A percentile compares a stretch with the other conserved stretches of the same genome.
Evolutionary conservation across 2,329 filamentous ascomycete species (phyloP).

Genomic region (Aspergillus uvarum): DNA sequence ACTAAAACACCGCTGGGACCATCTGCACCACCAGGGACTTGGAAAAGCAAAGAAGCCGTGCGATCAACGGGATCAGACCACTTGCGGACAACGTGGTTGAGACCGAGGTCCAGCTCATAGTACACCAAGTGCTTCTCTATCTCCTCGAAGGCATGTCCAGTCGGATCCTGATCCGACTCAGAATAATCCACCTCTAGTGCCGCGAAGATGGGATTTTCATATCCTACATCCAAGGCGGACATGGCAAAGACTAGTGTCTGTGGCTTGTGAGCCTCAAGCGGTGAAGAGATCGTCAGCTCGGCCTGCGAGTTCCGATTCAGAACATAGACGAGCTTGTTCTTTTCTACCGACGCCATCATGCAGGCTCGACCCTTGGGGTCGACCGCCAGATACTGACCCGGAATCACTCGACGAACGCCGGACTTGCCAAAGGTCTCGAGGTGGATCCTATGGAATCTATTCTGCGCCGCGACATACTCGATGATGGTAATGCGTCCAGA

Average conservation of each 20-base stretch:
- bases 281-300: conserved; percentile 94
- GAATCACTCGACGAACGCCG: conserved; percentile 86
- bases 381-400: conserved; percentile 91
- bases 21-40: conserved; percentile 90
- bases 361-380: conserved; percentile 96
- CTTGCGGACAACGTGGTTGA: conserved; percentile 95
- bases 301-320: conserved; percentile 93
- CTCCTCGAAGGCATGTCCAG: conserved; percentile 76
- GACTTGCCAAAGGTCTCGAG: conserved; percentile 98
- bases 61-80: conserved; percentile 95
- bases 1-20: conserved; percentile 94
- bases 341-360: conserved; percentile 89
- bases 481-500: conserved; percentile 92
- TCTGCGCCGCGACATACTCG: conserved; percentile 83
- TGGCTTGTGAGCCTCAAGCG: conserved; percentile 90
- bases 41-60: conserved; percentile 85
- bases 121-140: conserved; percentile 91
- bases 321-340: conserved; percentile 99
- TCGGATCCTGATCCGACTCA: conserved; percentile 86
- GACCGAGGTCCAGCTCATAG: conserved; percentile 92
- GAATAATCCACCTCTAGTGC: conserved; percentile 91
- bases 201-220: conserved; percentile 95
- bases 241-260: conserved; percentile 87
- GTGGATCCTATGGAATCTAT: conserved; percentile 84
- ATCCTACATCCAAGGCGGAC: conserved; percentile 88